phyloP scores from a whole-genome alignment of 2,329 filamentous ascomycete species.

The Aspergillus hiratsukae region DNA sequence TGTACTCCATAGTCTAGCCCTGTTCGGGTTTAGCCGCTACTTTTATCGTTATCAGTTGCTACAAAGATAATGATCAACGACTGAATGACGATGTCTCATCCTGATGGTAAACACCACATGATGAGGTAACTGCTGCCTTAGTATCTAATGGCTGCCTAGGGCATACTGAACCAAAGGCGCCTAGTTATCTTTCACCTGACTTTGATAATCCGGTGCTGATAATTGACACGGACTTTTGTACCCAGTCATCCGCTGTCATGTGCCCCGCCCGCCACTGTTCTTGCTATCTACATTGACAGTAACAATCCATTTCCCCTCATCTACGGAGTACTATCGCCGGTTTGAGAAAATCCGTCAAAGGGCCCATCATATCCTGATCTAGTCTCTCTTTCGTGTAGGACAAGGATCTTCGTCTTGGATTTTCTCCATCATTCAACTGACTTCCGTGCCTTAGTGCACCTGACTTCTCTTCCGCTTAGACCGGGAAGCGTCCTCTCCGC shows the following conservation, averaged over 20 bases:
- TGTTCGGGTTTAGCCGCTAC: neutral
- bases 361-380: neutral
- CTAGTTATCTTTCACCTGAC: neutral
- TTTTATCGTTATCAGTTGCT: neutral
- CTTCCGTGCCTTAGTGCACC: conserved; percentile 6
- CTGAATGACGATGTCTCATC: neutral
- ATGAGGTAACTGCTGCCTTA: conserved; percentile 5
- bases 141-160: neutral
- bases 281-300: neutral
- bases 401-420: neutral
- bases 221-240: neutral
- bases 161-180: neutral
- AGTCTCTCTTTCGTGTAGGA: neutral
- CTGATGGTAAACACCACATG: conserved; percentile 4
- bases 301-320: neutral
- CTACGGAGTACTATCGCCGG: neutral
- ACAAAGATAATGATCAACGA: neutral
- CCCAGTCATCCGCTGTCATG: conserved; percentile 10
- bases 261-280: conserved; percentile 12
- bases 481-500: conserved; percentile 7
- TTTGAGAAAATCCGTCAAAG: neutral
- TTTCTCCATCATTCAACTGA: neutral
- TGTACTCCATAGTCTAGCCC: neutral
- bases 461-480: conserved; percentile 16
- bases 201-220: neutral